Base-by-base conservation (phyloP, 768 basidiomycete genomes). In the Leccinum longicurvipes region DNA sequence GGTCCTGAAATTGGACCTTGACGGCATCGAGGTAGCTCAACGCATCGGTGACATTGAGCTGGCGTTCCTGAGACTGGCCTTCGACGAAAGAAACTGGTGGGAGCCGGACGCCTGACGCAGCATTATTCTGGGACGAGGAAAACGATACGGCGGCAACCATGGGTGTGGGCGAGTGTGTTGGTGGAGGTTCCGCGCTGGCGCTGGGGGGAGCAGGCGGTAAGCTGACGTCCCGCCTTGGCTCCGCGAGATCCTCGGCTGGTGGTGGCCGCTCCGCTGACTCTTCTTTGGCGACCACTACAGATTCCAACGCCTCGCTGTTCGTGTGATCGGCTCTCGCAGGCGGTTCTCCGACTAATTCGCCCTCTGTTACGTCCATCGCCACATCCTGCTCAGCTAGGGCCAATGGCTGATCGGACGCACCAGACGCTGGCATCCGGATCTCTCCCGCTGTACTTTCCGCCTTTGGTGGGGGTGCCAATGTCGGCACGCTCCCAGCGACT, bases 1-100 rank as follows among this genome's bases (percentile, higher is more conserved):
- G 75, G 59, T 82, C 78, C 24, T 76, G 72, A 60, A 86, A 85
- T 62, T 80, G 82, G 44, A 77, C 65, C 68, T 86, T 85, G 69
- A 86, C 84, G 48, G 80, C 81, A 66, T 85, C 84, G 28, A 86
- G 75, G 67, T 85, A 86, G 60, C 76, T 78, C 53, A 85, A 67
- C 25, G 84, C 84, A 65, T 86, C 84, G 25, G 80, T 77, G 31
- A 85, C 84, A 53, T 85, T 83, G 61, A 85, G 73, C 49, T 76
- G 82, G 42, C 83, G 70, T 23, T 76, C 76, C 29, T 59, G 59
- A 10, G 58, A 36, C 41, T 72, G 69, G 3, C 56, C 61, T 29
- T 72, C 71, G 45, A 63, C 17, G 24, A 49, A 69, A 31, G 69
- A 51, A 36, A 70, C 52, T 1, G 60, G 50, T 34, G 62, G 60